Evolutionary conservation across 2,329 filamentous ascomycete species (phyloP), one percentile per base, ranked within the genome.

Genomic region (Fusarium sp.): DNA sequence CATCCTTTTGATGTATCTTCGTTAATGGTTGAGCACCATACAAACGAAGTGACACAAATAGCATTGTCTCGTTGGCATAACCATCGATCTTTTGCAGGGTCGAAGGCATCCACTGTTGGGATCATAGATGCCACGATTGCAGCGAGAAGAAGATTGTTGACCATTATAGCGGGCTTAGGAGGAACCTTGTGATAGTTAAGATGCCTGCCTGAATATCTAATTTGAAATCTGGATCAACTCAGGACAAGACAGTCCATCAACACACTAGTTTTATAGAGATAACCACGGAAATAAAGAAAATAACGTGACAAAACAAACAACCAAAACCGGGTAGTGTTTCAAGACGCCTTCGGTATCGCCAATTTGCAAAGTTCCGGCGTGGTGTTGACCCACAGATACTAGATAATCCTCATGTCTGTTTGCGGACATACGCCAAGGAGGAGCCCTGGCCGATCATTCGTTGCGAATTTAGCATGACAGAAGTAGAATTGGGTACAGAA

Each of bases 31-130:
- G 70, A 62, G 38, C 64, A 72, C 69, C 67, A 72, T n/a, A 58
- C 54, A 44, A 72, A 70, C 7, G 70, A 70, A 38, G 67, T 69
- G 47, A 73, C 8, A n/a, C 64, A 72, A 20, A 72, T 61, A 27
- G 52, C 52, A 44, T 62, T 29, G 43, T 58, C 44, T 27, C 72
- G 57, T 27, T 62, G 27, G 54, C 69, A 73, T 16, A 61, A 55
- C 69, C 64, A 73, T 44, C 57, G 53, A 13, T 70, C 58, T 25
- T 65, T 53, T 32, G 32, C 49, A 13, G 61, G 58, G 9, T 69
- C 61, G 25, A 52, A 63, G 3, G 67, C 64, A 25, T 40, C 49
- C 24, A 30, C 53, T 16, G 24, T 22, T 11, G 32, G 22, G 5
- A 70, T 8, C 22, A 65, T 46, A 3, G n/a, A 25, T 38, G 58